These are phyloP conservation scores for Ogataea polymorpha DNA, from an alignment of 805 yeast species.

Conservation along the genomic window DNA sequence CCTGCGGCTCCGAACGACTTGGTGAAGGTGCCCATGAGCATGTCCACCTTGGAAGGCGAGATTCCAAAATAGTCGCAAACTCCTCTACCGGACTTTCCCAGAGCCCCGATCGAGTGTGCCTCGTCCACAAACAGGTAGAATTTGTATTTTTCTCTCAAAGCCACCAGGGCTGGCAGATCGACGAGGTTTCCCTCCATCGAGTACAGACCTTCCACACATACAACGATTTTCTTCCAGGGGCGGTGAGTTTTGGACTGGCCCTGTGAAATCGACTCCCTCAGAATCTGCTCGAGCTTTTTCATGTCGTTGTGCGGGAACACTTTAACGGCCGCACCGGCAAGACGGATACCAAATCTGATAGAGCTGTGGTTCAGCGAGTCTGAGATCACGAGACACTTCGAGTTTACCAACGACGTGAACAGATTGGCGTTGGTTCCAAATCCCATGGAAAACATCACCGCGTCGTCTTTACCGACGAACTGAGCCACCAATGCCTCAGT, in stretches of 20 bases:
- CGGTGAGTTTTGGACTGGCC: constrained; percentile 95
- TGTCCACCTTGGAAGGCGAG: constrained; percentile 71
- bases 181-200: constrained; percentile 92
- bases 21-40: constrained; percentile 96
- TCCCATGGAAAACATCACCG: constrained; percentile 88
- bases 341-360: constrained; percentile 89
- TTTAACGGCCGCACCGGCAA: constrained; percentile 89
- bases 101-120: constrained; percentile 98
- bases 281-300: constrained; percentile 67
- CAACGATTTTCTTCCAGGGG: constrained; percentile 87
- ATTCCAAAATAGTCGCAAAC: constrained; percentile 90
- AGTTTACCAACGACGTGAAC: constrained; percentile 78
- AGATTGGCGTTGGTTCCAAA: constrained; percentile 92
- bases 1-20: constrained; percentile 99
- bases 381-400: constrained; percentile 85
- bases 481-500: constrained; percentile 78
- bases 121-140: constrained; percentile 92
- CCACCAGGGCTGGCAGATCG: constrained; percentile 72
- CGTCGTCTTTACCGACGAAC: constrained; percentile 87
- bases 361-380: constrained; percentile 96
- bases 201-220: constrained; percentile 89
- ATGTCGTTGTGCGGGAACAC: constrained; percentile 92
- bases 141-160: constrained; percentile 77
- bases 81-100: constrained; percentile 93
- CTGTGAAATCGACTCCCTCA: constrained; percentile 82